A percentile compares a stretch with the other conserved stretches of the same genome.
These are phyloP conservation scores for Cladorrhinum samala DNA, from an alignment of 495 filamentous ascomycete species.

Conservation along the genomic window DNA sequence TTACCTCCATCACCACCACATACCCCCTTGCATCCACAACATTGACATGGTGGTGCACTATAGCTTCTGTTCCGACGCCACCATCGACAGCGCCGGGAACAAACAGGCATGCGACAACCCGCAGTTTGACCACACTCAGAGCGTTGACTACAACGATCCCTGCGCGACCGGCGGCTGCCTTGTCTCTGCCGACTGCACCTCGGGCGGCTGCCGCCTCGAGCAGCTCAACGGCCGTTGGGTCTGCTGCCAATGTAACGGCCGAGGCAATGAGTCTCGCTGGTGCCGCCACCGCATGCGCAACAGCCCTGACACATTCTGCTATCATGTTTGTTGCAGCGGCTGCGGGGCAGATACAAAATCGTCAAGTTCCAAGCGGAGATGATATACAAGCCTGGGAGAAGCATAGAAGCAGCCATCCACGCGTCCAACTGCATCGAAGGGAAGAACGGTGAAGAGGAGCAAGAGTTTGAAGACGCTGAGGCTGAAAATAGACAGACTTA, in stretches of 20 bases:
- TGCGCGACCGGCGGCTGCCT: conserved; percentile 40
- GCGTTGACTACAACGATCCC: conserved; percentile 32
- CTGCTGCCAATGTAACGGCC: conserved; percentile 39
- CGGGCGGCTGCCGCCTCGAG: conserved; percentile 38
- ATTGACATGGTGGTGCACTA: conserved; percentile 39
- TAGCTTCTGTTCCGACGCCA: conserved; percentile 30
- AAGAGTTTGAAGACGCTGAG: too few species aligned
- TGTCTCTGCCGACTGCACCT: conserved; percentile 34
- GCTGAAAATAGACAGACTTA: too few species aligned
- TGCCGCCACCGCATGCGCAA: conserved; percentile 29
- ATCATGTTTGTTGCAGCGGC: conserved; percentile 25
- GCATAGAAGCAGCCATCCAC: neutral
- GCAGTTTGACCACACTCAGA: conserved; percentile 23
- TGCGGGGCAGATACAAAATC: conserved; percentile 19
- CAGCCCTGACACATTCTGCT: conserved; percentile 42
- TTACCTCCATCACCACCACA: conserved; percentile 30
- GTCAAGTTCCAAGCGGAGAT: neutral
- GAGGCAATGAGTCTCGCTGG: conserved; percentile 33
- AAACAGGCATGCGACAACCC: conserved; percentile 15
- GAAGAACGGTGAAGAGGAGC: too few species aligned
- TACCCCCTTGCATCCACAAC: conserved; percentile 30
- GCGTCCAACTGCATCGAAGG: too few species aligned
- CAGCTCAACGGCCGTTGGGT: conserved; percentile 37
- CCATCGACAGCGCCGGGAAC: conserved; percentile 14
- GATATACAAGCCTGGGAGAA: neutral